Evolutionary conservation across 2,329 filamentous ascomycete species (phyloP), one percentile per base, ranked within the genome.

Genomic region (Balansia obtecta): DNA sequence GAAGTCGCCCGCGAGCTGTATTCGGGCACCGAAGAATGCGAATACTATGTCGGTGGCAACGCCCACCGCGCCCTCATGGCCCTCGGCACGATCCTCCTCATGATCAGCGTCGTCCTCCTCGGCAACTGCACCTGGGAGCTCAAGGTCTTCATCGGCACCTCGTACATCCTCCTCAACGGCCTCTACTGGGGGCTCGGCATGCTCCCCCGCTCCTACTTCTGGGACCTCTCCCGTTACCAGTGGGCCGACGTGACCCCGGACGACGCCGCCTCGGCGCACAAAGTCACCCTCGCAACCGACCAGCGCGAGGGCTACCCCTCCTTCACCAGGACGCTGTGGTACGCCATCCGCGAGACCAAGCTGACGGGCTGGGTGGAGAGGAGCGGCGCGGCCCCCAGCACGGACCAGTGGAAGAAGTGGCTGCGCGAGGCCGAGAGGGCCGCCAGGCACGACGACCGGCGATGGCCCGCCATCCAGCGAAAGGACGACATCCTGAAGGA

Each of bases 1-100:
- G 73, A 79, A 33, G 74, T 83, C 2, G 75, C 78, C 1, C 71
- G 80, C n/a, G 79, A 83, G 59, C 69, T 83, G 0, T 83, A 82
- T 62, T 73, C 71, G 0, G 77, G 77, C 15, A 80, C 76, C 0
- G 79, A 82, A 55, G 73, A 77, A 57, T 83, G 80, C 61, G 59
- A 72, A 30, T 83, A 82, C 56, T 66, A 70, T 22, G 71, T 81
- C 41, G 63, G 63, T 4, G 68, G 63, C 30, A 64, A 59, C n/a
- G 56, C 57, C 1, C 79, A 81, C 59, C 71, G 74, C 18, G 60
- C 68, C 0, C 69, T 81, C 8, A 80, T 83, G 64, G 78, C 72
- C 0, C 41, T 75, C 2, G 79, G 76, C 34, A 83, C 80, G 9
- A 71, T 79, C 9, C 55, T 82, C 27, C 71, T 83, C 43, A 83